These are phyloP conservation scores for Eucalyptus tenuipes DNA, from an alignment of 345 rosid genomes.

Conservation along the genomic window DNA sequence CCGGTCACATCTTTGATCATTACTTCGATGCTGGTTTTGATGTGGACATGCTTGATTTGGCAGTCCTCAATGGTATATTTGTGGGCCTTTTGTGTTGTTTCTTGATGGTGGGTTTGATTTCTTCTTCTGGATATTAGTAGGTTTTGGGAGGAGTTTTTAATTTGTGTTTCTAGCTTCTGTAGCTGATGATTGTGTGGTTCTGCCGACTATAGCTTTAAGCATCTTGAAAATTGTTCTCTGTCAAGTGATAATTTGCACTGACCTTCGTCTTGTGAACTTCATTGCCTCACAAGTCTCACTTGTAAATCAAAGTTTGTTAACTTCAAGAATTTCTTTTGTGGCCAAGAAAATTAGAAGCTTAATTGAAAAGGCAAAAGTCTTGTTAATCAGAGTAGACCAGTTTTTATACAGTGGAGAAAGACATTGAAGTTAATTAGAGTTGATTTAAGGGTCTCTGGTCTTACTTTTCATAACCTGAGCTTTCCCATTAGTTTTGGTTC, in stretches of 20 bases:
- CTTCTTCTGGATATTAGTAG: neutral
- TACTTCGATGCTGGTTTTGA: slow-evolving; percentile 40
- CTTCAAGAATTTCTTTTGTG: neutral
- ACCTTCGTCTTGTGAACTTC: neutral
- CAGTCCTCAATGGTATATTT: neutral
- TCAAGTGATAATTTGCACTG: neutral
- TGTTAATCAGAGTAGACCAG: neutral
- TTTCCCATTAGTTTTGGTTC: neutral
- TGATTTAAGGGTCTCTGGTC: neutral
- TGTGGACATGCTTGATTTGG: slow-evolving; percentile 23
- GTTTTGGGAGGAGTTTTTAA: neutral
- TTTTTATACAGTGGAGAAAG: neutral
- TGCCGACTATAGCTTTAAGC: neutral
- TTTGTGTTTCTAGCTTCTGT: neutral
- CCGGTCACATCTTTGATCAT: slow-evolving; percentile 22
- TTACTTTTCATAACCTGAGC: neutral
- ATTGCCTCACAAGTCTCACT: neutral
- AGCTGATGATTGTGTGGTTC: neutral
- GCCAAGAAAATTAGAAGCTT: neutral
- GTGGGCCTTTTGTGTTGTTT: neutral
- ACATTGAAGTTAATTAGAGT: neutral
- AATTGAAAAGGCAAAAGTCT: neutral
- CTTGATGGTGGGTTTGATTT: neutral
- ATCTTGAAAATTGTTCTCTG: neutral
- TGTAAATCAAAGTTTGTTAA: neutral